Percentiles rank a stretch among this genome's conserved stretches.
Conservation (phyloP, 805 yeast genomes). For the Saturnispora sanitii region DNA sequence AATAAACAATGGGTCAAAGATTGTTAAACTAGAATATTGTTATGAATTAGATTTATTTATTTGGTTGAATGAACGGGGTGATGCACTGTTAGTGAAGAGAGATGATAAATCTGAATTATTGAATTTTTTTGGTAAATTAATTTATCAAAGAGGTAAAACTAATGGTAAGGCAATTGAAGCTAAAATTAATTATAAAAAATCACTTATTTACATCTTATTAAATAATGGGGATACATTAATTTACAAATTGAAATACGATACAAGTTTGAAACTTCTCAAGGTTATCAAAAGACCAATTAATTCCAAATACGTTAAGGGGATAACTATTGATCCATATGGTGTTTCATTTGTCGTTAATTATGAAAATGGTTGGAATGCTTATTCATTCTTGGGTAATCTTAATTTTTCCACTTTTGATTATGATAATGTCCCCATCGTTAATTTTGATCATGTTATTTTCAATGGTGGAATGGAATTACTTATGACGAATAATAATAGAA, state of each 20-base stretch:
- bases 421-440: constrained; percentile 20
- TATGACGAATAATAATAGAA: constrained; percentile 22
- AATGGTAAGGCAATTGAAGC: constrained; percentile 19
- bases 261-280: constrained; percentile 23
- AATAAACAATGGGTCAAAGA: constrained; percentile 11
- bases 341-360: constrained; percentile 21
- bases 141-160: constrained; percentile 15
- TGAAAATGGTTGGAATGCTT: constrained; percentile 37
- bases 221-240: constrained; percentile 28
- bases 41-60: constrained; percentile 21
- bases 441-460: constrained; percentile 15
- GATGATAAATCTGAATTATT: constrained; percentile 6
- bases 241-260: constrained; percentile 29
- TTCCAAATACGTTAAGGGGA: constrained; percentile 24
- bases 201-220: constrained; percentile 32
- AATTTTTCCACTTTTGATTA: constrained; percentile 32
- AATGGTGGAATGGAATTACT: constrained; percentile 27
- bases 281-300: constrained; percentile 29
- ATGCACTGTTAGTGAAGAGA: constrained; percentile 22
- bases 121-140: constrained; percentile 18
- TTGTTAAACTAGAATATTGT: constrained; percentile 15
- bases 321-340: constrained; percentile 22
- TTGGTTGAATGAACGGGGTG: constrained; percentile 25
- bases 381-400: constrained; percentile 39
- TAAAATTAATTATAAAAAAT: constrained; percentile 33